These are phyloP conservation scores for Citrus reticulata DNA, from an alignment of 345 rosid species.

Conservation along the genomic window DNA sequence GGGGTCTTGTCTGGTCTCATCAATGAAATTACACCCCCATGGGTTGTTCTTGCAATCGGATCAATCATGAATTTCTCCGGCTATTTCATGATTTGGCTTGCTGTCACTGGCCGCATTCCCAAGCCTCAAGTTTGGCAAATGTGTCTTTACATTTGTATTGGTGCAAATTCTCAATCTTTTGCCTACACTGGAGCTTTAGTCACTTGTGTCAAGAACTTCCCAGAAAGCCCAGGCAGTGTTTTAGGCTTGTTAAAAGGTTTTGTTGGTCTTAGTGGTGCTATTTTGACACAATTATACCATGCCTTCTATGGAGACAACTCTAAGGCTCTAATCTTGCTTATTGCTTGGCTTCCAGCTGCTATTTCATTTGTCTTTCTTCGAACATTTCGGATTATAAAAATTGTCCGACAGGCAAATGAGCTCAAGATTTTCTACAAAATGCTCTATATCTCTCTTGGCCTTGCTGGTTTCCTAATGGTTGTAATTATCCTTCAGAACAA, in stretches of 20 bases:
- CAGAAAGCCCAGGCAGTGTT: constrained; percentile 48
- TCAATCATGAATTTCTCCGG: constrained; percentile 36
- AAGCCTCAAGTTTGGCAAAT: constrained; percentile 50
- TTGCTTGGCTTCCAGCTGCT: constrained; percentile 39
- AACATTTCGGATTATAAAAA: constrained; percentile 23
- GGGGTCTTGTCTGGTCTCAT: constrained; percentile 24
- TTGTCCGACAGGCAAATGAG: constrained; percentile 26
- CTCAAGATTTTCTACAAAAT: constrained; percentile 25
- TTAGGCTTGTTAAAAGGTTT: constrained; percentile 52
- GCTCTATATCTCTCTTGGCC: constrained; percentile 30
- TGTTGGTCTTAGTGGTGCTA: constrained; percentile 57
- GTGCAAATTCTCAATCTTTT: constrained; percentile 55
- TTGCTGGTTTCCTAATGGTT: constrained; percentile 35
- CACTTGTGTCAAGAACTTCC: constrained; percentile 59
- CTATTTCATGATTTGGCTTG: constrained; percentile 40
- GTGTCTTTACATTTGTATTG: constrained; percentile 48
- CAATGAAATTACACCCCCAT: constrained; percentile 36
- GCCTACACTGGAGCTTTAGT: constrained; percentile 50
- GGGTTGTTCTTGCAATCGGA: constrained; percentile 33
- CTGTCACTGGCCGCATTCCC: constrained; percentile 33
- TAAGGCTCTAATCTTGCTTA: constrained; percentile 28
- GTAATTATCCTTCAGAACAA: constrained; percentile 28
- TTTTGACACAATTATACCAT: constrained; percentile 44
- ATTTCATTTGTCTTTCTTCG: constrained; percentile 28
- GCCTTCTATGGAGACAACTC: constrained; percentile 38